Evolutionary conservation across 345 rosid species (phyloP), one percentile per base, ranked within the genome.

Genomic region (Viola odorata): DNA sequence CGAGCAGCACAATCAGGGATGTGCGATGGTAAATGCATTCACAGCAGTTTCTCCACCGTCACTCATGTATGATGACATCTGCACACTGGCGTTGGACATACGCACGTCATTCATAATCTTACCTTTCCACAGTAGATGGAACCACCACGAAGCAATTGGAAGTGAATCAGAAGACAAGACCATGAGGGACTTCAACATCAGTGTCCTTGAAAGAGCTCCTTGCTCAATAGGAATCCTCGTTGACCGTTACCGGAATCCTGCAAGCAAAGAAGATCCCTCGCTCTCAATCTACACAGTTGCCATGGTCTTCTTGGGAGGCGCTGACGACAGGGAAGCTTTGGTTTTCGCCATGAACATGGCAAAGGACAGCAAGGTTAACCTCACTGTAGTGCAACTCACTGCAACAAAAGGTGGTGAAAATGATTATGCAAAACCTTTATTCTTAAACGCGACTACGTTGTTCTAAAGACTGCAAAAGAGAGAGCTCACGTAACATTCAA

Each of bases 41-140:
- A 77, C 78, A 6, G 76, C 76, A 15, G 57, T 73, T 23, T 67
- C 76, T 9, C 63, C 66, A 2, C 50, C 63, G 1, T 16, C 58
- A 2, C 12, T 64, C 0, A 69, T 78, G 75, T 58, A 62, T 12
- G 79, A 78, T 3, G 82, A 78, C 45, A 64, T 78, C 3, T 75
- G 73, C 51, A 61, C 62, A 32, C 64, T 74, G 10, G 73, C 77
- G 6, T 55, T 78, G 4, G 71, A 63, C 17, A 66, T 66, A 5
- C 58, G 6, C 0, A 59, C 75, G 0, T 55, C 64, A 17, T 14
- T 75, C 4, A 50, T 78, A 9, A 12, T 78, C 4, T 79, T 78
- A 8, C 85, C 85, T 4, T 81, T 78, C 53, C 83, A 81, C 61
- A 44, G 61, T 10, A 75, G 57, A 44, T 69, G 77, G 77, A 57